A percentile compares a stretch with the other conserved stretches of the same genome.
phyloP scores from a whole-genome alignment of 2,329 filamentous ascomycete genomes.

The Verruconis gallopava region DNA sequence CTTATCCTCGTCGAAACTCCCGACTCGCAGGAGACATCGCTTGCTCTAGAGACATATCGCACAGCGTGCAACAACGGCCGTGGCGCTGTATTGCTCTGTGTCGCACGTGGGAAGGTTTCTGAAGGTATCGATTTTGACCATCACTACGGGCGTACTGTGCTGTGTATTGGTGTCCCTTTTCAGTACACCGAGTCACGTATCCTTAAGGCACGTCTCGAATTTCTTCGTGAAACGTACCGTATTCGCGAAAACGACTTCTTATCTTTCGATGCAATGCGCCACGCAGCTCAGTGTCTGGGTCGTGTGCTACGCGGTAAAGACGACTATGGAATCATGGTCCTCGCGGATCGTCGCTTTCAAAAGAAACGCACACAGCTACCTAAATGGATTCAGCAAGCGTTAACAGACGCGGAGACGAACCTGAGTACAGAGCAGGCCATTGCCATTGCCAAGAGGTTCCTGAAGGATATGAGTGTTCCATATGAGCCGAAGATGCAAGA shows the following conservation, averaged over 20 bases:
- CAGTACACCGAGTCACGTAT: slow-evolving; percentile 98
- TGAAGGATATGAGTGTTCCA: slow-evolving; percentile 84
- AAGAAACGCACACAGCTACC: slow-evolving; percentile 84
- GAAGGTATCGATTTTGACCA: slow-evolving; percentile 99
- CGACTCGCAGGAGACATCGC: slow-evolving; percentile 89
- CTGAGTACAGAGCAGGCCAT: slow-evolving; percentile 93
- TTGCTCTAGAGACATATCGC: slow-evolving; percentile 90
- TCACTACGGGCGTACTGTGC: slow-evolving; percentile 88
- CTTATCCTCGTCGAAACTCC: slow-evolving; percentile 95
- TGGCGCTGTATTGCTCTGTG: slow-evolving; percentile 83
- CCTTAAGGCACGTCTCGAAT: slow-evolving; percentile 87
- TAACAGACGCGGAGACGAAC: slow-evolving; percentile 76
- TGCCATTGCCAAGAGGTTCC: slow-evolving; percentile 74
- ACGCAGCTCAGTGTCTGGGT: slow-evolving; percentile 90
- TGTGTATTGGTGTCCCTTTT: slow-evolving; percentile 95
- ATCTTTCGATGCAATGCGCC: slow-evolving; percentile 98
- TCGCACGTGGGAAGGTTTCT: slow-evolving; percentile 91
- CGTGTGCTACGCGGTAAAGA: slow-evolving; percentile 93
- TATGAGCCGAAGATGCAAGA: slow-evolving; percentile 75
- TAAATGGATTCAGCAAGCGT: slow-evolving; percentile 88
- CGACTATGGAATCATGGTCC: slow-evolving; percentile 99
- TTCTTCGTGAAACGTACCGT: slow-evolving; percentile 90
- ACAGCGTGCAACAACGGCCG: slow-evolving; percentile 96
- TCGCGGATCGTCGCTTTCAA: slow-evolving; percentile 85
- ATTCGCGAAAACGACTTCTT: slow-evolving; percentile 96